Evolutionary conservation across 441 rosid genomes (phyloP).

Genomic region (Bocquillonia castaneifolia): DNA sequence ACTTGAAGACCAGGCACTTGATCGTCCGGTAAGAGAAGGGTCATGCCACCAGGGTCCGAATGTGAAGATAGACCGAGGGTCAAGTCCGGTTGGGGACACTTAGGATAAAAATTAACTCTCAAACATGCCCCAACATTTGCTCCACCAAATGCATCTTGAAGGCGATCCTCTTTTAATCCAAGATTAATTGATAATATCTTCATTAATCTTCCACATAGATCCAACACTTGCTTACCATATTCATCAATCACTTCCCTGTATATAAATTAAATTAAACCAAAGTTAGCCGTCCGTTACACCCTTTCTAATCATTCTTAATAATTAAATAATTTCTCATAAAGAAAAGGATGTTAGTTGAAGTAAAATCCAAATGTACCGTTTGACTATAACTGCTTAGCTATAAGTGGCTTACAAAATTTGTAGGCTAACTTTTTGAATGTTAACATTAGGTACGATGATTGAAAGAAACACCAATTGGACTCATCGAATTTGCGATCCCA

Average conservation of each 20-base stretch:
- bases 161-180: conserved; percentile 43
- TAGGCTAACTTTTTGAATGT: not conserved
- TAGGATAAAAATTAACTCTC: conserved; percentile 71
- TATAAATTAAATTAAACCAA: not conserved
- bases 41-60: conserved; percentile 88
- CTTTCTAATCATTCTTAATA: too few relatives aligned
- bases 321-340: too few relatives aligned
- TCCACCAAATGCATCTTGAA: conserved; percentile 76
- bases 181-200: conserved; percentile 59
- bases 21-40: conserved; percentile 67
- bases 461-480: not conserved
- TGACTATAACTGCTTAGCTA: not conserved
- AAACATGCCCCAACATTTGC: conserved; percentile 58
- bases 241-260: conserved; percentile 68
- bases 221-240: conserved; percentile 58
- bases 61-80: conserved; percentile 79
- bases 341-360: conserved; percentile 4
- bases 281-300: too few relatives aligned
- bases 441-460: conserved; percentile 9
- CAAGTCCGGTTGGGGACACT: conserved; percentile 80
- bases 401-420: conserved; percentile 12
- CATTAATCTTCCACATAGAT: conserved; percentile 55
- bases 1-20: conserved; percentile 73
- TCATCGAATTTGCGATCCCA: not conserved
- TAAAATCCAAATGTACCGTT: conserved; percentile 7